These are phyloP conservation scores for Trifolium fragiferum DNA, from an alignment of 306 rosid genomes.

Conservation along the genomic window DNA sequence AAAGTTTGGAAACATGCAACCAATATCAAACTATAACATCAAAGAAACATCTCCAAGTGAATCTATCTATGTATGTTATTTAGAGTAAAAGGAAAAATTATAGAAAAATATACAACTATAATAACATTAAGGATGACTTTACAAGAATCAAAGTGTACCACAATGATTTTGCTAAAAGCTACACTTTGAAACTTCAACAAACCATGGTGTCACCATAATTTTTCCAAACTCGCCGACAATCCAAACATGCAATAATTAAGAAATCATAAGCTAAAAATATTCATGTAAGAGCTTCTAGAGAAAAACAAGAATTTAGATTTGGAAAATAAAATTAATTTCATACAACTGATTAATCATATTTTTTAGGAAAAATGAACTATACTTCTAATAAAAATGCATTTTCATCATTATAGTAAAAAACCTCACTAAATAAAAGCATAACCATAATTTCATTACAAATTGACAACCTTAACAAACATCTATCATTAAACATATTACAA, in stretches of 20 bases:
- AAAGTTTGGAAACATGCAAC: too few species aligned
- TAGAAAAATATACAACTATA: too few species aligned
- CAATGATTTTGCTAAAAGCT: background rate
- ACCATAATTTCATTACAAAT: constrained; percentile 17
- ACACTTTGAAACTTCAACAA: background rate
- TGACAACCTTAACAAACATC: constrained; percentile 40
- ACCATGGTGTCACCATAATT: background rate
- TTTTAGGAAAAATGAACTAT: constrained; percentile 19
- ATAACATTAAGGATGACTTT: background rate
- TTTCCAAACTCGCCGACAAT: background rate
- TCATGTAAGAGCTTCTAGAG: constrained; percentile 28
- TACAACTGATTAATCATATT: constrained; percentile 33
- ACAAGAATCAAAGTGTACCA: background rate
- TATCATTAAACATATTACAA: constrained; percentile 14
- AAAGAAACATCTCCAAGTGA: too few species aligned
- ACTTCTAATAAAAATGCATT: constrained; percentile 34
- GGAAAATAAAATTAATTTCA: constrained; percentile 9
- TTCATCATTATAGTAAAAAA: constrained; percentile 7
- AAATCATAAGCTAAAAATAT: constrained; percentile 11
- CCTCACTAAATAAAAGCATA: constrained; percentile 25
- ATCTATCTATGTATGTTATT: too few species aligned
- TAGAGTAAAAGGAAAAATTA: too few species aligned
- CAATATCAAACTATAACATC: too few species aligned
- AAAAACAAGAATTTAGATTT: constrained; percentile 28
- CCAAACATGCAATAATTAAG: constrained; percentile 18